Base-by-base conservation (phyloP, 148 eudicot genomes). In the Cornus controversa region DNA sequence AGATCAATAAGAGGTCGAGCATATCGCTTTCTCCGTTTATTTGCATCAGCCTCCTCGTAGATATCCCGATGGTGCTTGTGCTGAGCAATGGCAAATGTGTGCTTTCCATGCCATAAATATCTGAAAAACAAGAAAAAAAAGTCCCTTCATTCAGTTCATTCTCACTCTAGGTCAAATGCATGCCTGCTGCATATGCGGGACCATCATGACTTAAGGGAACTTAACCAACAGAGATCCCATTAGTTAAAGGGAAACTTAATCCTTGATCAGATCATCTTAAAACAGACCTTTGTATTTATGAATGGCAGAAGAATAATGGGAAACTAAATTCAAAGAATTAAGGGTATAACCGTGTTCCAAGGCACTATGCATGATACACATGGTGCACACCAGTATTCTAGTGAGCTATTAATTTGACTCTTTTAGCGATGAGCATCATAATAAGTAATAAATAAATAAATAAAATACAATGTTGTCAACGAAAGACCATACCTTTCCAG, bases 21-120 rank as follows among this genome's bases (percentile, higher is more conserved):
- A 88, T 96, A 93, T 53, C 97, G 90, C 82, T 96, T 96, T 86
- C 98, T 96, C 66, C 97, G 87, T 80, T 96, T 96, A 87, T 93
- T 93, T 42, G 99, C 83, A 91, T 96, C 99, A 78, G 99, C 99
- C 87, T 96, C 99, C 88, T 96, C 97, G 25, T 89, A 96, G 67
- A 96, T 79, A 79, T 80, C 89, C 28, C 87, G 89, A 74, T 92
- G 97, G 86, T 96, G 99, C 82, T 96, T 96, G 85, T 92, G 99
- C 83, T 93, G 98, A 65, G 99, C 95, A 87, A 96, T 93, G 22
- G 98, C 92, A 81, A 87, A 96, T 36, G 98, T 92, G 83, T 93
- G 84, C 90, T 92, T 96, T 80, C 91, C 97, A 71, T 93, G 97
- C 99, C 99, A 96, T 68, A 96, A 77, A 81, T 96, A 96, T 80